A percentile compares a stretch with the other conserved stretches of the same genome.
Evolutionary conservation across 192 early-diverging fungal genomes (phyloP).

Genomic region (Pecoramyces ruminantium): DNA sequence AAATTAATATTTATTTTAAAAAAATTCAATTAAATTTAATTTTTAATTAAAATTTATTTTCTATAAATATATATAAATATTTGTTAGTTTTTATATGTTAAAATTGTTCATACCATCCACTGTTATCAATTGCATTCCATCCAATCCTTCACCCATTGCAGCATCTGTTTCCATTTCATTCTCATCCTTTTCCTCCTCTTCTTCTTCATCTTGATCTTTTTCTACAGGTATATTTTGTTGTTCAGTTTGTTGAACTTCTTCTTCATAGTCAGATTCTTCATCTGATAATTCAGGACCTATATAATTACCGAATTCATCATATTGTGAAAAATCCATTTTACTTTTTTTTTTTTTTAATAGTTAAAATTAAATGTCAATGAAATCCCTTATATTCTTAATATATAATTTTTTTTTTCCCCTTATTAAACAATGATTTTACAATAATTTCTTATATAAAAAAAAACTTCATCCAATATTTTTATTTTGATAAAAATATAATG

Average conservation of each 20-base stretch:
- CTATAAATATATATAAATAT: too few species aligned
- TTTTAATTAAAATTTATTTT: too few species aligned
- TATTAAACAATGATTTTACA: too few species aligned
- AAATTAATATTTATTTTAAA: too few species aligned
- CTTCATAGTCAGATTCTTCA: slow-evolving; percentile 19
- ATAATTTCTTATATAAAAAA: too few species aligned
- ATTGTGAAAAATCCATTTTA: background rate
- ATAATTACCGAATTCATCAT: slow-evolving; percentile 50
- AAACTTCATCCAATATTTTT: too few species aligned
- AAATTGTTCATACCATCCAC: background rate
- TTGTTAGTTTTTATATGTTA: too few species aligned
- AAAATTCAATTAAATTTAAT: too few species aligned
- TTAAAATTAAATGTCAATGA: too few species aligned
- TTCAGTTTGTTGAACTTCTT: background rate
- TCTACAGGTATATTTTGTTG: background rate
- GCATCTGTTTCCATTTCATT: slow-evolving; percentile 3
- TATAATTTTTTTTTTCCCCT: too few species aligned
- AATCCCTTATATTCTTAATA: too few species aligned
- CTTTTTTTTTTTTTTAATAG: background rate
- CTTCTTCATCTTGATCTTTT: slow-evolving; percentile 24
- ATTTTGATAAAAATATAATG: too few species aligned
- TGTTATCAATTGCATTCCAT: background rate
- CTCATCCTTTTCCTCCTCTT: slow-evolving; percentile 26
- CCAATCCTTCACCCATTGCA: background rate
- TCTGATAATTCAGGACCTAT: slow-evolving; percentile 84